Percentiles rank a stretch among this genome's conserved stretches.
These are phyloP conservation scores for Tuber umbilicatum DNA, from an alignment of 495 filamentous ascomycete species.

Conservation along the genomic window DNA sequence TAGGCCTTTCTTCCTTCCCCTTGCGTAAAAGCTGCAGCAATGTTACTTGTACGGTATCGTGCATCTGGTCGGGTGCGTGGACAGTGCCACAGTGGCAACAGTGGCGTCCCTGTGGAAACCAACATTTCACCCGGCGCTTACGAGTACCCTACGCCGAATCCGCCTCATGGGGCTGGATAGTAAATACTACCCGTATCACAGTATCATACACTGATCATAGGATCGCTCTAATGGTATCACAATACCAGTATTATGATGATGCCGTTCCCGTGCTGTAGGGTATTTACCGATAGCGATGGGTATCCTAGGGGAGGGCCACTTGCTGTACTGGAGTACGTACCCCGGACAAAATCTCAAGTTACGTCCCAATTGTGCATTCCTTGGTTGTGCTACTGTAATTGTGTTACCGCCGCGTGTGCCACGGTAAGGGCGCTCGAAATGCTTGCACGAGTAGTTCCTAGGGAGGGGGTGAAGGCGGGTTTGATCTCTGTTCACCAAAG, in stretches of 20 bases:
- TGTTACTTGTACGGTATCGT: not conserved
- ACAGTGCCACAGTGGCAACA: not conserved
- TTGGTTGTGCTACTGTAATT: not conserved
- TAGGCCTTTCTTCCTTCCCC: not conserved
- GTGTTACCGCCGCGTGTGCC: not conserved
- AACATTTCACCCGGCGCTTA: not conserved
- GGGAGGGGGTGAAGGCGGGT: not conserved
- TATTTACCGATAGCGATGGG: not conserved
- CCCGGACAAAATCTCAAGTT: not conserved
- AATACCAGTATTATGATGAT: too few relatives aligned
- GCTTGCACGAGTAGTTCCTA: too few relatives aligned
- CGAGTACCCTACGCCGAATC: too few relatives aligned
- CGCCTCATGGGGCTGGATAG: too few relatives aligned
- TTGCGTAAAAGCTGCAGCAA: not conserved
- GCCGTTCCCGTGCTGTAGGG: too few relatives aligned
- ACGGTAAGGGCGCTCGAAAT: not conserved
- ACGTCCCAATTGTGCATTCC: not conserved
- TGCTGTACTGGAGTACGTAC: not conserved
- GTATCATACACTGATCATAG: too few relatives aligned
- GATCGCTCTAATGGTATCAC: too few relatives aligned
- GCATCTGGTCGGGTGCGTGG: not conserved
- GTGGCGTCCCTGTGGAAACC: not conserved
- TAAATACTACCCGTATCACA: too few relatives aligned
- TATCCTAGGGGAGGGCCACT: not conserved
- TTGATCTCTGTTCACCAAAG: not conserved